These are phyloP conservation scores for Chlamydomonas incerta DNA, from an alignment of 139 green algal genomes.

Conservation along the genomic window DNA sequence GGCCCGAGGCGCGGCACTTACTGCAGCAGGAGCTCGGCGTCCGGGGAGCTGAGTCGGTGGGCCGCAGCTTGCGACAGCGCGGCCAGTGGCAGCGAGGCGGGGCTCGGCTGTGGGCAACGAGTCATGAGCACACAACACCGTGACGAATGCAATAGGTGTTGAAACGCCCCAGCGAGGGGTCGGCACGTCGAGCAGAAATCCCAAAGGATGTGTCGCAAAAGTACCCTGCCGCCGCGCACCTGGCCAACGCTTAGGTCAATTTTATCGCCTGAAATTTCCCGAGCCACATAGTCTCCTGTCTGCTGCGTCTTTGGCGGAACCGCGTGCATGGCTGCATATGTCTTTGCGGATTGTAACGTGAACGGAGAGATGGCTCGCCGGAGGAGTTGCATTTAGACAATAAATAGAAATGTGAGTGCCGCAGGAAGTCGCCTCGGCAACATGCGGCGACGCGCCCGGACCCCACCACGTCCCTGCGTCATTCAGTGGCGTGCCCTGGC, in stretches of 20 bases:
- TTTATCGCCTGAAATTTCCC: background rate
- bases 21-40: slow-evolving; percentile 50
- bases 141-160: background rate
- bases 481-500: too few species aligned
- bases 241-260: slow-evolving; percentile 52
- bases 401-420: too few species aligned
- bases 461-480: too few species aligned
- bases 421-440: too few species aligned
- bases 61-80: slow-evolving; percentile 38
- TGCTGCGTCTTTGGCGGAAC: background rate
- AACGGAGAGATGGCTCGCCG: too few species aligned
- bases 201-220: too few species aligned
- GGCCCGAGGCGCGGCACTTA: background rate
- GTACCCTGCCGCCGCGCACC: slow-evolving; percentile 2
- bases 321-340: too few species aligned
- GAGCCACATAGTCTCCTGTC: slow-evolving; percentile 42
- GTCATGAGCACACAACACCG: background rate
- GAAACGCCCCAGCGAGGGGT: background rate
- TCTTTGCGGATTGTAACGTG: too few species aligned
- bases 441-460: too few species aligned
- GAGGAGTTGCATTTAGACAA: too few species aligned
- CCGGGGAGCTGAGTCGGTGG: slow-evolving; percentile 28
- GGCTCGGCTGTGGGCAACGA: slow-evolving; percentile 30
- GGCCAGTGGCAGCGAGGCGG: slow-evolving; percentile 32
- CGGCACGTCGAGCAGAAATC: too few species aligned